phyloP scores from a whole-genome alignment of 1,284 basidiomycete species.

The Fomitopsis betulina region DNA sequence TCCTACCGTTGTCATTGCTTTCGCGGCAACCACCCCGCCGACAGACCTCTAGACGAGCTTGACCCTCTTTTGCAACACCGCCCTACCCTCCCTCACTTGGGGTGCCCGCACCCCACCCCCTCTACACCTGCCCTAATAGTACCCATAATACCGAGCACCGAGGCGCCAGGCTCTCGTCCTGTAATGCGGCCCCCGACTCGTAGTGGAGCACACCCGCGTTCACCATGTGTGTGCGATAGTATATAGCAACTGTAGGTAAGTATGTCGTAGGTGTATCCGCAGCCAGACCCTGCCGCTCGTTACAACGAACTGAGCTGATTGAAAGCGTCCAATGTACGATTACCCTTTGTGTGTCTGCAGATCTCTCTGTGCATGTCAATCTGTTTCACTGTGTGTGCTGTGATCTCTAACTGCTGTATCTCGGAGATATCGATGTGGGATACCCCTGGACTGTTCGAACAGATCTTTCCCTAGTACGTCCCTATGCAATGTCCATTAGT shows the following conservation, averaged over 20 bases:
- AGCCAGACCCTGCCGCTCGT: constrained; percentile 4
- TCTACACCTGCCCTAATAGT: neutral
- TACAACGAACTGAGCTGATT: neutral
- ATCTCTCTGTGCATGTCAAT: too few species aligned
- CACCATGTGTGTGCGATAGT: constrained; percentile 5
- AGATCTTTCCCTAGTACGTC: neutral
- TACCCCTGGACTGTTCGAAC: neutral
- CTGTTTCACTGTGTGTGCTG: neutral
- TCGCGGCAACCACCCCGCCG: constrained; percentile 2
- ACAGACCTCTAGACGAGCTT: constrained; percentile 1
- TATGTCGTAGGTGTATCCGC: constrained; percentile 8
- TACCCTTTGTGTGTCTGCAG: neutral
- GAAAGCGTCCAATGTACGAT: constrained; percentile 1
- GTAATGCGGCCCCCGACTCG: constrained; percentile 1
- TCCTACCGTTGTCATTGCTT: constrained; percentile 7
- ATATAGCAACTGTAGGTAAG: constrained; percentile 10
- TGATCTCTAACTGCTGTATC: neutral
- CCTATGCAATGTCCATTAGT: neutral
- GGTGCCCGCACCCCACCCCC: neutral
- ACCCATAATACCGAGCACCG: constrained; percentile 5
- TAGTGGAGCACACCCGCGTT: neutral
- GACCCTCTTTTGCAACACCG: constrained; percentile 8
- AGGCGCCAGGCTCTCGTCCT: neutral
- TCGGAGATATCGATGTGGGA: constrained; percentile 1
- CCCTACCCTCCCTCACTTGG: neutral